Percentiles rank a stretch among this genome's conserved stretches.
These are phyloP conservation scores for Coriaria nepalensis DNA, from an alignment of 306 rosid genomes.

Conservation along the genomic window DNA sequence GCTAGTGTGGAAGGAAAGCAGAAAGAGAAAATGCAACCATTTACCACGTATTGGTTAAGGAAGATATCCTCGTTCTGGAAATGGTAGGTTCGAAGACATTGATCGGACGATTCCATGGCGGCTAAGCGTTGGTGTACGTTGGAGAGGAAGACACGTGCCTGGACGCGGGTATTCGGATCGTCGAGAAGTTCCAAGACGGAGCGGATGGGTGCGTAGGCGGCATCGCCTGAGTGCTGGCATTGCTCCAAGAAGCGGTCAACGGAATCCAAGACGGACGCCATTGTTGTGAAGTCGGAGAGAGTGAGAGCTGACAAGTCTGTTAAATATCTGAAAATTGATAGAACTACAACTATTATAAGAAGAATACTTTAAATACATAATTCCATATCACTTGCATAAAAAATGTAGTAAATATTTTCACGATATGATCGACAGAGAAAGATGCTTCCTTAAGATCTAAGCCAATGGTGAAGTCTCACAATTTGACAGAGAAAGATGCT, in stretches of 20 bases:
- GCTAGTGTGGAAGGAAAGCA: not conserved
- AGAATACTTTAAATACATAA: too few species aligned
- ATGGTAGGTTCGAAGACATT: constrained; percentile 55
- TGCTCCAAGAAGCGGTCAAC: constrained; percentile 53
- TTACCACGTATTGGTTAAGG: constrained; percentile 52
- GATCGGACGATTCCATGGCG: constrained; percentile 44
- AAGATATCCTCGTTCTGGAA: constrained; percentile 75
- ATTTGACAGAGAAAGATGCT: too few species aligned
- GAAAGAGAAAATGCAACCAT: constrained; percentile 23
- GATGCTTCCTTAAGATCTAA: too few species aligned
- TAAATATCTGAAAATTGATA: too few species aligned
- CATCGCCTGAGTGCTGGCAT: constrained; percentile 71
- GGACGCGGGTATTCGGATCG: constrained; percentile 48
- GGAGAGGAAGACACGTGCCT: constrained; percentile 74
- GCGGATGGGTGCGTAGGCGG: constrained; percentile 62
- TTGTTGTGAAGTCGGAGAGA: not conserved
- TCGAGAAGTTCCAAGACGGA: constrained; percentile 66
- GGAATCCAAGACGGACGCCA: constrained; percentile 24
- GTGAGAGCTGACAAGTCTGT: not conserved
- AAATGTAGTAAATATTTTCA: too few species aligned
- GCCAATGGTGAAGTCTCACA: too few species aligned
- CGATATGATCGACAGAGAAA: too few species aligned
- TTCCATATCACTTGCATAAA: too few species aligned
- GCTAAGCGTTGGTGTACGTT: constrained; percentile 62
- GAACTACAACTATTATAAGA: too few species aligned